These are phyloP conservation scores for Musa balbisiana DNA, from an alignment of 202 grass and related monocot genomes.

Conservation along the genomic window DNA sequence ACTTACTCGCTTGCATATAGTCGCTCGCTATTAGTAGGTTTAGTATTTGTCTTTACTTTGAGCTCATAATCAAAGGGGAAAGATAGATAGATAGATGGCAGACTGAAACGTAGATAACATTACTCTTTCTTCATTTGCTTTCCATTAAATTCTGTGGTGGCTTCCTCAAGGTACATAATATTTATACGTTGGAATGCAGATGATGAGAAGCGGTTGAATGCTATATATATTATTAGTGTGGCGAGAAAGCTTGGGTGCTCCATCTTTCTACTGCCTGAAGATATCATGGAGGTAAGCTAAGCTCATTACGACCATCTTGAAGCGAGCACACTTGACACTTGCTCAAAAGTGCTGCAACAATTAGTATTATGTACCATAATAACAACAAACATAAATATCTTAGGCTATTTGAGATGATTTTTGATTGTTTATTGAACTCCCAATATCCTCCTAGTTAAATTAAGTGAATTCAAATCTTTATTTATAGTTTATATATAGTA, in stretches of 20 bases:
- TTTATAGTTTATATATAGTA: no score
- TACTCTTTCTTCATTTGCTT: not conserved
- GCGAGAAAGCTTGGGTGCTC: conserved; percentile 95
- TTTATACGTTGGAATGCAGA: conserved; percentile 27
- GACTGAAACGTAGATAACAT: not conserved
- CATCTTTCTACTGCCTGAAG: conserved; percentile 90
- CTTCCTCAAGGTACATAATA: not conserved
- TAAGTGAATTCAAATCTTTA: no score
- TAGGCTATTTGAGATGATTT: no score
- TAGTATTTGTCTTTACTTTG: no score
- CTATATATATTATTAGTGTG: conserved; percentile 95
- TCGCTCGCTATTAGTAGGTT: not conserved
- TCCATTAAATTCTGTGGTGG: not conserved
- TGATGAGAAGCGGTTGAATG: conserved; percentile 89
- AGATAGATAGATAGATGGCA: no score
- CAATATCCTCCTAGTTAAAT: no score
- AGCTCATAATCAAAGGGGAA: no score
- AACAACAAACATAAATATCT: no score
- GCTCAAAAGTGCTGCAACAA: no score
- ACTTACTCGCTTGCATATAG: not conserved
- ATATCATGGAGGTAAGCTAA: conserved; percentile 95
- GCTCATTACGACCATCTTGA: not conserved
- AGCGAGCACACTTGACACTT: no score
- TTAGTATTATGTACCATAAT: no score
- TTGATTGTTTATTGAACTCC: no score